Evolutionary conservation across 106 monocot species (phyloP).

Genomic region (Alisma plantagoaquatica): DNA sequence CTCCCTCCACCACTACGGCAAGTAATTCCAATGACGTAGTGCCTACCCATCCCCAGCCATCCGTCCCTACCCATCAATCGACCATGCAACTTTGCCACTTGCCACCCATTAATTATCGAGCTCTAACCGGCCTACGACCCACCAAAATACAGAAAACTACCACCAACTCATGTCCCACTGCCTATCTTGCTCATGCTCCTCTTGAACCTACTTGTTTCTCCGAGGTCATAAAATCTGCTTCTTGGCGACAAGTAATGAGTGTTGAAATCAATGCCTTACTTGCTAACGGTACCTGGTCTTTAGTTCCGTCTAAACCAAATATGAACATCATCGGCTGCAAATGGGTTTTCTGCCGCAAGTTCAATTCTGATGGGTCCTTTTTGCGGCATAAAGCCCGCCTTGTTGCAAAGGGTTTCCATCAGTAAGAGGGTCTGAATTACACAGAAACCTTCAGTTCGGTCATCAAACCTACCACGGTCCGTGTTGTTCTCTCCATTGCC

Average conservation of each 20-base stretch:
- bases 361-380: neutral
- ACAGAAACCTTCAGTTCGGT: neutral
- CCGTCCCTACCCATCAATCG: too few relatives aligned
- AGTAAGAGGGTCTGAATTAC: neutral
- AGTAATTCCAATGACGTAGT: too few relatives aligned
- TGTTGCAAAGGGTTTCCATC: neutral
- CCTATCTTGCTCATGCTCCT: too few relatives aligned
- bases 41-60: too few relatives aligned
- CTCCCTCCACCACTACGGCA: too few relatives aligned
- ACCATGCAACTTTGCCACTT: too few relatives aligned
- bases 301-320: neutral
- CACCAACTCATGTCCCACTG: too few relatives aligned
- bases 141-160: too few relatives aligned
- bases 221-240: too few relatives aligned
- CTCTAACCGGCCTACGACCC: too few relatives aligned
- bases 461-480: neutral
- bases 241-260: neutral
- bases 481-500: neutral
- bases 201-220: too few relatives aligned
- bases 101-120: too few relatives aligned
- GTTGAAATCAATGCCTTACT: neutral
- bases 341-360: neutral
- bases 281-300: neutral
- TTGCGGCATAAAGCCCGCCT: neutral
- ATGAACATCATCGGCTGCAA: slow-evolving; percentile 3